phyloP scores from a whole-genome alignment of 2,329 filamentous ascomycete species.

The Cladosporium cucumerinum region DNA sequence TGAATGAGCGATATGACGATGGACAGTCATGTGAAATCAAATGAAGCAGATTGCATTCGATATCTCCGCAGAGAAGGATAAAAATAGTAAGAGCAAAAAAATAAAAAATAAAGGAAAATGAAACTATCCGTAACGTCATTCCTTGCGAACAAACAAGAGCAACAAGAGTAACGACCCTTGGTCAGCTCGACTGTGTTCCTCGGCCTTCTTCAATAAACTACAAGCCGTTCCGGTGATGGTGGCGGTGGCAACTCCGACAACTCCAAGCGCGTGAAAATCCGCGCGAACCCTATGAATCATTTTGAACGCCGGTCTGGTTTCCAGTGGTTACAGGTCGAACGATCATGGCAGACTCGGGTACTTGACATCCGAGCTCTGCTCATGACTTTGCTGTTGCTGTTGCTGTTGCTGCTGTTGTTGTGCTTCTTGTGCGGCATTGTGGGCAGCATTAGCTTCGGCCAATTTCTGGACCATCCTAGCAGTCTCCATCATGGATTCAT shows the following conservation, averaged over 20 bases:
- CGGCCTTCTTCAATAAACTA: neutral
- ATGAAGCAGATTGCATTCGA: neutral
- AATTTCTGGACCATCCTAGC: slow-evolving; percentile 28
- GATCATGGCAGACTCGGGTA: slow-evolving; percentile 11
- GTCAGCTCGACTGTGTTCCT: neutral
- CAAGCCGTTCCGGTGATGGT: neutral
- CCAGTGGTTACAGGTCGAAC: neutral
- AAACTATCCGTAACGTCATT: slow-evolving; percentile 10
- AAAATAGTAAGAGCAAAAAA: neutral
- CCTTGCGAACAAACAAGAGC: neutral
- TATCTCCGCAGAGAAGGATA: neutral
- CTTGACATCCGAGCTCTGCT: slow-evolving; percentile 4
- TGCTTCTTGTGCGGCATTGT: slow-evolving; percentile 7
- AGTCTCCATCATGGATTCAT: slow-evolving; percentile 19
- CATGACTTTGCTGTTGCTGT: neutral
- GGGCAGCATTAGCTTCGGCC: slow-evolving; percentile 16
- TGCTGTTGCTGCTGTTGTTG: slow-evolving; percentile 1
- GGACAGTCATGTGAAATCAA: neutral
- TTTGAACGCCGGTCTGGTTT: slow-evolving; percentile 8
- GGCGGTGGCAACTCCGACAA: neutral
- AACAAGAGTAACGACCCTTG: slow-evolving; percentile 1
- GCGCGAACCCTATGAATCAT: neutral
- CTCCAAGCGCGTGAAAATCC: neutral
- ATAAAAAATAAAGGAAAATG: too few species aligned
- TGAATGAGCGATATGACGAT: neutral